Evolutionary conservation across 1,284 basidiomycete species (phyloP), one percentile per base, ranked within the genome.

Genomic region (Austroboletus rostrupii): DNA sequence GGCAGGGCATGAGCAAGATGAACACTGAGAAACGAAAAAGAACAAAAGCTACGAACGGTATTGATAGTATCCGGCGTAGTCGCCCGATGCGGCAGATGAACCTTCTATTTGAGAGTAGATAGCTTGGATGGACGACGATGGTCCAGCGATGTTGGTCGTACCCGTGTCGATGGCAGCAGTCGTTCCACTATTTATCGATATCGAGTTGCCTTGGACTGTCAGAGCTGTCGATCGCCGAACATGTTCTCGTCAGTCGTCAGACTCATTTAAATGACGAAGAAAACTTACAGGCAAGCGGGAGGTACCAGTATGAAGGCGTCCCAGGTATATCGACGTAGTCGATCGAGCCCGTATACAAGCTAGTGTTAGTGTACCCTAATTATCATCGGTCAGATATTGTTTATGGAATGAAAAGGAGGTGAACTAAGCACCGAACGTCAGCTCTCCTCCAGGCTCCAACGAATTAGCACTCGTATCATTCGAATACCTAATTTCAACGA

Each of bases 161-260:
- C 73, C 73, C 2, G 73, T 75, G 47, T 75, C 73, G 49, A 75
- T 74, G 31, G 66, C 70, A n/a, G 70, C 70, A 14, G 28, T 42
- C 13, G 59, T 26, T 5, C 44, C 38, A 1, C 44, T 50, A 5
- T 45, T 49, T 10, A 69, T 8, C 1, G 65, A 50, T n/a, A 72
- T 49, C 1, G 55, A 33, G 21, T 2, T 54, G 1, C 66, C 67
- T 38, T 72, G 67, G 3, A 70, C 65, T 16, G 59, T 68, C 43
- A 66, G 31, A 5, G 61, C 67, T 66, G 16, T 33, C 10, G 43
- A 14, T 43, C 5, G n/a, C 19, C 5, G 19, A 3, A 33, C 28
- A 17, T 8, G 26, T 12, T n/a, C 17, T 13, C 12, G 39, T 16
- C 11, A 33, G 16, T 33, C 32, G 6, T 35, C 33, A 35, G 28